Conservation (phyloP, 2,329 filamentous ascomycete genomes). For the Graphilbum sp. region DNA sequence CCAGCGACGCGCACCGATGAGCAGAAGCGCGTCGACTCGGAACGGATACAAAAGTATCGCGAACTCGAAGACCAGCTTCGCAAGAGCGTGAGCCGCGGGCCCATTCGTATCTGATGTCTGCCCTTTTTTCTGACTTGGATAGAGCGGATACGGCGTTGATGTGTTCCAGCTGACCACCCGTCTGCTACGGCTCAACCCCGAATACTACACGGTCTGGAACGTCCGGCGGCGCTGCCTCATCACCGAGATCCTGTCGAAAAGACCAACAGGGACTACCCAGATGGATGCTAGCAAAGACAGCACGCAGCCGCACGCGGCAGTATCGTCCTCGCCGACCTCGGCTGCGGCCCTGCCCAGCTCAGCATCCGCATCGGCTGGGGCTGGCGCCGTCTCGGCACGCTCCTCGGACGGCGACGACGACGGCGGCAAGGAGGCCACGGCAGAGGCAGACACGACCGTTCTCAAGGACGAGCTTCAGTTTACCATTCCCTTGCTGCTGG, state of each 20-base stretch:
- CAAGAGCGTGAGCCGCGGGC: slow-evolving; percentile 42
- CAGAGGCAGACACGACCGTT: slow-evolving; percentile 29
- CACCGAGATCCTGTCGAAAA: slow-evolving; percentile 39
- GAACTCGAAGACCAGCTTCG: slow-evolving; percentile 52
- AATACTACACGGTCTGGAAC: slow-evolving; percentile 89
- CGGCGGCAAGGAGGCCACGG: neutral
- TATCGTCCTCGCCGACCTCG: slow-evolving; percentile 26
- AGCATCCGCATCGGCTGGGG: no score
- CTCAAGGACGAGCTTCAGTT: slow-evolving; percentile 65
- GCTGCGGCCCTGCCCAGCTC: slow-evolving; percentile 31
- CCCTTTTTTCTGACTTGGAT: no score
- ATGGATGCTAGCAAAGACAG: slow-evolving; percentile 37
- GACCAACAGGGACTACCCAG: slow-evolving; percentile 30
- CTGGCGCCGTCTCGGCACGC: no score
- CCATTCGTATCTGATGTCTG: no score
- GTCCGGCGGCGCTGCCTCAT: slow-evolving; percentile 57
- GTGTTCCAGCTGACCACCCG: slow-evolving; percentile 55
- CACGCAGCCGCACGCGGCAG: slow-evolving; percentile 48
- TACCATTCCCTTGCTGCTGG: slow-evolving; percentile 65
- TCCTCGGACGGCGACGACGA: slow-evolving; percentile 14
- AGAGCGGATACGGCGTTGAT: slow-evolving; percentile 31
- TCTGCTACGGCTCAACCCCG: slow-evolving; percentile 61
- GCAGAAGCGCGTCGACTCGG: slow-evolving; percentile 52
- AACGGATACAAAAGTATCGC: slow-evolving; percentile 62
- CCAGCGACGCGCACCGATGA: slow-evolving; percentile 48